Evolutionary conservation across 108 stramenopile species (phyloP), one percentile per base, ranked within the genome.

Genomic region (Craspedostauros australis): DNA sequence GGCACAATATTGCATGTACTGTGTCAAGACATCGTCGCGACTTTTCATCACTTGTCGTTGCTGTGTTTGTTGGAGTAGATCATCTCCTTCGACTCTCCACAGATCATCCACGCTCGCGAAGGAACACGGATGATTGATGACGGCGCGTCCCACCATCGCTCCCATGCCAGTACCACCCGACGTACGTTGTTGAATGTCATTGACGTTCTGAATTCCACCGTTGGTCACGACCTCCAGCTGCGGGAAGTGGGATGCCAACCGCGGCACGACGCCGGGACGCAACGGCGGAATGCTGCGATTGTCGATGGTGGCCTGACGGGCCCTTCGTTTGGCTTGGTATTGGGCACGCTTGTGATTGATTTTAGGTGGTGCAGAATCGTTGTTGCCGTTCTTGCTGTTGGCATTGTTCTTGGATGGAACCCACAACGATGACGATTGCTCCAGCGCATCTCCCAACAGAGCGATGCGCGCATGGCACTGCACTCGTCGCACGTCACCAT

Each of bases 91-190:
- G 5, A 33, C 44, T 0, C 16, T 14, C 61, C 62, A 57, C 21
- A 56, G 25, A 3, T 50, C 6, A 57, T 74, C 73, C 8, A 56
- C 73, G 5, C 23, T 9, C 3, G 62, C 66, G 53, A 74, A 74
- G 25, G 66, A 50, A 42, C 73, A 74, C 25, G 73, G 73, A 63
- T 74, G 73, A 38, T 74, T 74, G 50, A 74, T 68, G 15, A 50
- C 55, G 21, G 67, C 67, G 27, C 73, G 62, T 15, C 73, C 73
- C 0, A 74, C 73, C 73, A 74, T 74, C 18, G 63, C 67, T 12
- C 66, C 72, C 0, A 44, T 15, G 2, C 54, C 42, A 5, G 26
- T 1, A n/a, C 19, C 26, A 11, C 16, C 21, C 14, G 22, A 16
- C 4, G 38, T 9, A 1, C 32, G 51, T 5, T 39, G 15, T 27